Evolutionary conservation across 2,329 filamentous ascomycete species (phyloP), one percentile per base, ranked within the genome.

Genomic region (Clarireedia hainanense): DNA sequence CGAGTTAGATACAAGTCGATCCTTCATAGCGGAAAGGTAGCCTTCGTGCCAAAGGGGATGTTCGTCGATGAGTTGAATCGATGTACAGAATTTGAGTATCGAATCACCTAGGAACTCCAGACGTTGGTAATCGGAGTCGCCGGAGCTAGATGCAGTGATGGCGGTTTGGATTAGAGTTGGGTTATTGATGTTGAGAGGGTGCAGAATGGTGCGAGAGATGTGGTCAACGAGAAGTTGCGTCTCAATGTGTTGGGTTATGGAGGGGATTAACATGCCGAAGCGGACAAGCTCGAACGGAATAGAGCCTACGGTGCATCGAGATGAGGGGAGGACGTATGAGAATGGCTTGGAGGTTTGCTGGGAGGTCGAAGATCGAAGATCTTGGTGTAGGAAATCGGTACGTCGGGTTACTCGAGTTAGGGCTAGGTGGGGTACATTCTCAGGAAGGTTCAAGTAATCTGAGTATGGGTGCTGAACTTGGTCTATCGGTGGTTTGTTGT

Each of bases 71-170:
- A 91, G 75, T 55, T 90, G 85, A 1, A 89, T 68, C 0, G 84
- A 82, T 0, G 86, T 78, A 47, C 81, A 82, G 56, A 86, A 80
- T 65, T 97, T 97, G 39, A 97, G 75, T 1, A 95, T 76, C 0
- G 83, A 84, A 65, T 97, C 92, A 0, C 94, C 94, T 0, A 96
- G 73, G 62, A 95, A 95, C 67, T 97, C 94, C 0, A 95, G 74
- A 2, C 87, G 77, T 64, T 97, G 87, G 66, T 96, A 96, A 61
- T 96, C 80, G 0, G 76, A 77, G 1, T 73, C 68, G 48, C 84
- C 82, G 2, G 70, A 66, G 1, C 75, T 76, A 0, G 84, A 80
- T 0, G 88, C 75, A 50, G 80, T 88, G 50, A 95, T 85, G 1
- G 91, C 90, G 9, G 81, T 84, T 1, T 83, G 68, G 0, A 95